Evolutionary conservation across 192 early-diverging fungal species (phyloP).

Genomic region (Mycoemilia scoparia): DNA sequence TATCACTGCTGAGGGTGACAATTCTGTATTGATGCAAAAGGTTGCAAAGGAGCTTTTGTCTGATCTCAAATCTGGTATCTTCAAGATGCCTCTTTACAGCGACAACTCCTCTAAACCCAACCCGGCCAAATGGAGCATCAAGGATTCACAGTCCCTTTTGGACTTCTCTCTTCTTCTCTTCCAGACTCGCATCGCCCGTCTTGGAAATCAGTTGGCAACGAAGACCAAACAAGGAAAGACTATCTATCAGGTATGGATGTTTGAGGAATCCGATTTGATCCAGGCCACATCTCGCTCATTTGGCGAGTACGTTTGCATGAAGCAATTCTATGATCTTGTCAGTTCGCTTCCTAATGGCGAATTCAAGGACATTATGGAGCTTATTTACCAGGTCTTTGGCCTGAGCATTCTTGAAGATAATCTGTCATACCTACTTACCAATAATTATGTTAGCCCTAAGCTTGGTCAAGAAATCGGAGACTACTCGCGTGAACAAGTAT

Average conservation of each 20-base stretch:
- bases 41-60: conserved; percentile 54
- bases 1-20: conserved; percentile 68
- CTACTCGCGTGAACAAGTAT: not conserved
- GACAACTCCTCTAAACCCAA: conserved; percentile 16
- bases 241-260: conserved; percentile 63
- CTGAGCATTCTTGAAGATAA: conserved; percentile 28
- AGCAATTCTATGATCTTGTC: conserved; percentile 31
- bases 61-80: conserved; percentile 25
- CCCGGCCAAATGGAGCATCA: conserved; percentile 30
- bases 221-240: conserved; percentile 29
- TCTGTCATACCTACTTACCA: conserved; percentile 36
- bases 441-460: conserved; percentile 28
- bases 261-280: conserved; percentile 47
- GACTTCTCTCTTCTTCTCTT: conserved; percentile 28
- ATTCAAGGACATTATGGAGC: conserved; percentile 13
- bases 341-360: conserved; percentile 8
- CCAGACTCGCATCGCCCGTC: conserved; percentile 5
- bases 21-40: conserved; percentile 59
- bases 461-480: conserved; percentile 28
- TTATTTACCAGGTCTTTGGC: conserved; percentile 31
- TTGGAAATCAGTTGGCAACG: conserved; percentile 28
- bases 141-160: conserved; percentile 17
- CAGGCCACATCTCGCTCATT: conserved; percentile 44
- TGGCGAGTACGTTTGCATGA: conserved; percentile 43
- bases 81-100: conserved; percentile 23